Evolutionary conservation across 1,284 basidiomycete genomes (phyloP).

Genomic region (Volvariella volvacea): DNA sequence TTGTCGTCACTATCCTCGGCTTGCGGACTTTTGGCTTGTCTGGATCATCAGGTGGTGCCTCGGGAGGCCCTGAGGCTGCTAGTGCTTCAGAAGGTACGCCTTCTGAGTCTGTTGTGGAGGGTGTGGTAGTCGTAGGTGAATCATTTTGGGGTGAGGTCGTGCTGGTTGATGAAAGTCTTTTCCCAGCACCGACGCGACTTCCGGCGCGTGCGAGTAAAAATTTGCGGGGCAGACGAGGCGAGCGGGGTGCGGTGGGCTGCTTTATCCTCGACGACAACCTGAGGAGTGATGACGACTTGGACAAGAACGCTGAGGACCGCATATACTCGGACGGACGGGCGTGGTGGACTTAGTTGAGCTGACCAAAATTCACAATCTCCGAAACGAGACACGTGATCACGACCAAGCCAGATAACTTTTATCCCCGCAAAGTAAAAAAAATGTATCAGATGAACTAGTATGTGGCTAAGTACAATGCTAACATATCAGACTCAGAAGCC

Average conservation of each 20-base stretch:
- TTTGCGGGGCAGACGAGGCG: slow-evolving; percentile 1
- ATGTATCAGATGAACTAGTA: too few relatives aligned
- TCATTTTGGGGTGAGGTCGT: too few relatives aligned
- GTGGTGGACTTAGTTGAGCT: too few relatives aligned
- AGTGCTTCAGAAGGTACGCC: slow-evolving; percentile 8
- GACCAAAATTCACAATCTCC: too few relatives aligned
- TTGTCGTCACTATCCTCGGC: slow-evolving; percentile 23
- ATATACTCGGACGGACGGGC: too few relatives aligned
- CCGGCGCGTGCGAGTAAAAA: neutral
- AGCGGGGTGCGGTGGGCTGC: neutral
- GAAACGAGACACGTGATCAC: too few relatives aligned
- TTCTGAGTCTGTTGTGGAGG: slow-evolving; percentile 13
- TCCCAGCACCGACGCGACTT: neutral
- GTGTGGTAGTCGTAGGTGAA: too few relatives aligned
- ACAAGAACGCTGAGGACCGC: too few relatives aligned
- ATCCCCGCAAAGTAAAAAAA: too few relatives aligned
- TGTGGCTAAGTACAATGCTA: too few relatives aligned
- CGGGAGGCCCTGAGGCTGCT: slow-evolving; percentile 16
- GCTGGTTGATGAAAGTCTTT: slow-evolving; percentile 17
- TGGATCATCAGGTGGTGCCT: slow-evolving; percentile 28
- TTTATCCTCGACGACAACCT: neutral
- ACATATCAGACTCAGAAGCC: neutral
- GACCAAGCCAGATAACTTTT: too few relatives aligned
- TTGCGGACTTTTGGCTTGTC: slow-evolving; percentile 39
- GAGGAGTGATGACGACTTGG: slow-evolving; percentile 13